Conservation (phyloP, 176 grass and related monocot species). For the Elymus sibiricus region DNA sequence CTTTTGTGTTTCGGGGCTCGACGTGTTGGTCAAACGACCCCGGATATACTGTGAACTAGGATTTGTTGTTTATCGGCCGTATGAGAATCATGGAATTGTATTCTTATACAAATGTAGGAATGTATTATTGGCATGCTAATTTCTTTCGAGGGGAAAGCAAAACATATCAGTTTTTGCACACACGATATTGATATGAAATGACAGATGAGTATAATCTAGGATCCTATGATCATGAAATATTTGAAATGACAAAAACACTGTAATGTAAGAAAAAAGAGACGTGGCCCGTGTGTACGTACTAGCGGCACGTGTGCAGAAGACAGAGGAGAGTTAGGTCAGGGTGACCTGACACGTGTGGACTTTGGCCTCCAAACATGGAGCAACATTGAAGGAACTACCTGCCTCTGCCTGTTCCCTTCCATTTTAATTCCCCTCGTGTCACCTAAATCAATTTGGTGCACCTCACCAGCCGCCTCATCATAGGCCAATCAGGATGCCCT, state of each 20-base stretch:
- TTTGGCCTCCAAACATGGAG: conserved; percentile 33
- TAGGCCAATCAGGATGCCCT: background rate
- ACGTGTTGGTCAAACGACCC: too few relatives aligned
- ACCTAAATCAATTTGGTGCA: background rate
- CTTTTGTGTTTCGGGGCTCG: too few relatives aligned
- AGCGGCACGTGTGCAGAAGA: conserved; percentile 29
- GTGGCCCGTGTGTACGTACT: background rate
- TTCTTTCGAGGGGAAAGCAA: background rate
- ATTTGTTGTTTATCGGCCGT: too few relatives aligned
- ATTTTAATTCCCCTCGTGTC: background rate
- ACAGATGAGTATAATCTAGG: background rate
- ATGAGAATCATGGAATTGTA: too few relatives aligned
- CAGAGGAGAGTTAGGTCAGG: conserved; percentile 59
- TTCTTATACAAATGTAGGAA: too few relatives aligned
- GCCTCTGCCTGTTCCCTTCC: conserved; percentile 5
- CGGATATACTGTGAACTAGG: too few relatives aligned
- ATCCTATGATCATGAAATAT: too few relatives aligned
- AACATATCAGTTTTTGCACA: background rate
- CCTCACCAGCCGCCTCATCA: background rate
- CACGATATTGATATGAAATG: background rate
- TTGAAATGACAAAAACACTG: background rate
- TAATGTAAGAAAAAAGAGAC: background rate
- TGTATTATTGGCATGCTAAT: background rate
- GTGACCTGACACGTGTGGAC: conserved; percentile 37
- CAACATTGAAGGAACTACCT: conserved; percentile 38